Evolutionary conservation across 371 early-diverging fungal species (phyloP).

Genomic region (Syncephalastrum contaminatum): DNA sequence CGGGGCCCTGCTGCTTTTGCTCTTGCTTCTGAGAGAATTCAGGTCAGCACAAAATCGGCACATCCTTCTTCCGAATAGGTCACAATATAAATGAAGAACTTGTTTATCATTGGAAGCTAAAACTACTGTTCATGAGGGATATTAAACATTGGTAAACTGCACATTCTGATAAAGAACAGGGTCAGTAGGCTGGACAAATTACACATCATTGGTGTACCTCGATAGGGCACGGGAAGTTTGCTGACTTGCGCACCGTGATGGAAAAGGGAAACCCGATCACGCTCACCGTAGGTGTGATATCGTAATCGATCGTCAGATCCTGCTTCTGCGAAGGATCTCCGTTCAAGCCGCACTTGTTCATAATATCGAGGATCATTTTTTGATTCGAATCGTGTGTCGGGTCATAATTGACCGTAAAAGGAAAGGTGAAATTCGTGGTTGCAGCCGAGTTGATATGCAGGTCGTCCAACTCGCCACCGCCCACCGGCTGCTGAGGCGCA

Average conservation of each 20-base stretch:
- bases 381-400: conserved; percentile 23
- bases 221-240: conserved; percentile 21
- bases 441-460: conserved; percentile 27
- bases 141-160: background rate
- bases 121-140: no score
- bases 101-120: no score
- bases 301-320: conserved; percentile 19
- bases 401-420: conserved; percentile 32
- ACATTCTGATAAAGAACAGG: background rate
- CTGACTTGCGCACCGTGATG: conserved; percentile 11
- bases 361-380: conserved; percentile 35
- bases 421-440: conserved; percentile 34
- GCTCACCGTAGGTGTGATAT: conserved; percentile 18
- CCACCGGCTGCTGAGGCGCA: conserved; percentile 22
- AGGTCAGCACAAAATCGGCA: no score
- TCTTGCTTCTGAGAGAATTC: no score
- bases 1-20: no score
- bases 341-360: conserved; percentile 33
- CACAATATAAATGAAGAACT: no score
- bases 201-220: conserved; percentile 4
- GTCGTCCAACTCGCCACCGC: conserved; percentile 34
- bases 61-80: no score
- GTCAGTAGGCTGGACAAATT: background rate
- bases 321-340: conserved; percentile 12
- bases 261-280: conserved; percentile 21